Evolutionary conservation across 805 yeast species (phyloP), one percentile per base, ranked within the genome.

Genomic region (Pichia paraexigua): DNA sequence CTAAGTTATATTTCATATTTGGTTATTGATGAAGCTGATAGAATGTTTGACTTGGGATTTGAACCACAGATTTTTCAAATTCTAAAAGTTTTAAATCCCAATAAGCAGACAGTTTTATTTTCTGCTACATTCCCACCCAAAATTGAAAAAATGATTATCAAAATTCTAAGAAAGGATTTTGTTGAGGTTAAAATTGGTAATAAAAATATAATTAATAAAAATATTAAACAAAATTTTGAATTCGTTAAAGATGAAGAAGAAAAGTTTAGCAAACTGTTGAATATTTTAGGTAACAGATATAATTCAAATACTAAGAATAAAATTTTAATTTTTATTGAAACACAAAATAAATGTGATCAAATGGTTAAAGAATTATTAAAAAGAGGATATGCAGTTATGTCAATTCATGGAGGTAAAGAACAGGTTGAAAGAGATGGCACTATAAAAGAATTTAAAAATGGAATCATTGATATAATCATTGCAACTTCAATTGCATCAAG

Each of bases 401-500:
- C 91, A 0, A 77, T 94, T 8, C 99, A 94, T 67, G 99, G 98
- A 0, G 98, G 97, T 1, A 85, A 88, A 60, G 91, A 87, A 45
- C 95, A 91, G 60, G 70, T 77, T 32, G 97, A 92, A 62, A 73
- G 99, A 49, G 85, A 85, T 45, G 69, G 77, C 22, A 88, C 91
- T 2, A 77, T 94, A 41, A 71, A 75, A 15, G 87, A 81, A 47
- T 94, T 92, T 66, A 76, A 78, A 51, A 71, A 65, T 8, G 85
- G 88, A 15, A 72, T 74, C 0, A 69, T 80, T 4, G 78, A 80
- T 50, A 79, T 90, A 1, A 70, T 94, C 46, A 79, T 94, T 27
- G 96, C 97, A 9, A 94, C 99, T 0, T 94, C 96, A 2, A 86
- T 94, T 25, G 89, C 97, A 2, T 96, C 99, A 0, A 75, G 99